Base-by-base conservation (phyloP, 345 rosid genomes). In the Lenwebbia sp. region DNA sequence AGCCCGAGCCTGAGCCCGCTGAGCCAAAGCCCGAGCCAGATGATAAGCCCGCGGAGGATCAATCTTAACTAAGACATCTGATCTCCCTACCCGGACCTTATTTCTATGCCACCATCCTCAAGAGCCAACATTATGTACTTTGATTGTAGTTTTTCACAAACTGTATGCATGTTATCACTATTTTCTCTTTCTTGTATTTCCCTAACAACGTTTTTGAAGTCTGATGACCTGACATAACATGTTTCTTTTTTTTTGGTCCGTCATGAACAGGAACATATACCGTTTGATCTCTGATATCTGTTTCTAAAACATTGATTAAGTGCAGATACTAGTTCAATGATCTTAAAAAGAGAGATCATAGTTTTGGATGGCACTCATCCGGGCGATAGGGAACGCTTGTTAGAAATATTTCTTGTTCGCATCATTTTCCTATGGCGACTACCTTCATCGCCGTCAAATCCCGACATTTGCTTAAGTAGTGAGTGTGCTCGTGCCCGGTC, bases 1-100 rank as follows among this genome's bases (percentile, higher is more conserved):
- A 94, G n/a, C 84, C 89, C 2, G 86, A 86, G 10, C 96, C 91
- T 5, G 84, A 84, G 54, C 55, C 84, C 14, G 41, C 83, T 6
- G 82, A 86, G 54, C 55, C 86, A 30, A 81, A 21, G 82, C 23
- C 41, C 0, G 78, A 58, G 30, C 74, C 14, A n/a, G 82, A 62
- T 9, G 44, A 70, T 33, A 70, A 70, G 13, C 23, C 78, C 4
- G 78, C 3, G 25, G 78, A 70, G 78, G 78, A 70, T 70, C 78
- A 70, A 70, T 33, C 78, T 70, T 70, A 62, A 62, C 75, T 62
- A 70, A 15, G 17, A 33, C 47, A 70, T 33, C 78, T 70, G 25
- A 70, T 33, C 78, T 70, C 78, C 78, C 47, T 17, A 70, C 44
- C 37, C 6, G 6, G 78, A 33, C 78, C 47, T 19, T 40, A 70